Percentiles rank a stretch among this genome's conserved stretches.
Conservation (phyloP, 768 basidiomycete species). For the Albatrellus ellisii region DNA sequence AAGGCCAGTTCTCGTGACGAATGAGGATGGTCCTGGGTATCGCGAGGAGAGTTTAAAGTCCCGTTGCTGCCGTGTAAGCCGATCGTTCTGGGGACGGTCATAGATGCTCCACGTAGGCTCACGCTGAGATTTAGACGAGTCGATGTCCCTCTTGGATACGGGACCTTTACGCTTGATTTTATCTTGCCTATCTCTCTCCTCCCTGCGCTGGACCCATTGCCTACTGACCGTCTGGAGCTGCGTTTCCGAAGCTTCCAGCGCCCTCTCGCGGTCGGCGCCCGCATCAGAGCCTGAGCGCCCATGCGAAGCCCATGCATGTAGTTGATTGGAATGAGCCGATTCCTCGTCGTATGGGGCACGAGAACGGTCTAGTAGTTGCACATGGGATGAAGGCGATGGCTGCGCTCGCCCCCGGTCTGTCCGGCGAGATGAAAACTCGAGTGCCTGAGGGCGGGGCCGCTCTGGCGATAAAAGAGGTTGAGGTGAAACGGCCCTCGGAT, state of each 20-base stretch:
- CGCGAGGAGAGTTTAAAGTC: conserved; percentile 12
- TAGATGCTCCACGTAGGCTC: background rate
- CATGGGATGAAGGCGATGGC: conserved; percentile 3
- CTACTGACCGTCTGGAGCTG: conserved; percentile 20
- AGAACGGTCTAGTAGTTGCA: conserved; percentile 15
- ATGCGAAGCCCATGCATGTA: conserved; percentile 24
- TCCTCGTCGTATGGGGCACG: conserved; percentile 10
- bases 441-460: conserved; percentile 8
- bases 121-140: background rate
- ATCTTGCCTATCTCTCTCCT: conserved; percentile 14
- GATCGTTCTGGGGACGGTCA: too few species aligned
- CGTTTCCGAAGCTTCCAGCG: conserved; percentile 27
- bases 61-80: too few species aligned
- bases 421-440: conserved; percentile 7
- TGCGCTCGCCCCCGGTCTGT: background rate
- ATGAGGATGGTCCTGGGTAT: conserved; percentile 4
- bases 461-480: conserved; percentile 13
- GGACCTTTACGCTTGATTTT: background rate
- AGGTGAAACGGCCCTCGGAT: conserved; percentile 1
- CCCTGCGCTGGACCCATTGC: conserved; percentile 20
- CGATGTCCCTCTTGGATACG: background rate
- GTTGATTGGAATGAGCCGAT: conserved; percentile 9
- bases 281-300: conserved; percentile 38
- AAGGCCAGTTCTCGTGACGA: conserved; percentile 13
- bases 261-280: conserved; percentile 33